These are phyloP conservation scores for Trifolium subterraneum DNA, from an alignment of 306 rosid genomes.

Conservation along the genomic window DNA sequence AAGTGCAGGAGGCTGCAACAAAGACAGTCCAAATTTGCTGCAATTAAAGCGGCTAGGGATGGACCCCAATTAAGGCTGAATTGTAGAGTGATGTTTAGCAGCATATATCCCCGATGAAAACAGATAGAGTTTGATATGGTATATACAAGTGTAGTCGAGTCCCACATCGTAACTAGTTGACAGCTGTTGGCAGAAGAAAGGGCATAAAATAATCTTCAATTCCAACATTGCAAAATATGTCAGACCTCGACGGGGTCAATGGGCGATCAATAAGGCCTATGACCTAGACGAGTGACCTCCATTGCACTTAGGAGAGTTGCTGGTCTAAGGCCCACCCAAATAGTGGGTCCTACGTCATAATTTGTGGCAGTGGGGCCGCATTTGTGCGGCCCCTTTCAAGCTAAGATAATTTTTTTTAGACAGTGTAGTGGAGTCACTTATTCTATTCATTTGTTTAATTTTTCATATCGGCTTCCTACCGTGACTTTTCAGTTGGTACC, in stretches of 20 bases:
- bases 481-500: neutral
- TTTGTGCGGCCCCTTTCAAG: slow-evolving; percentile 49
- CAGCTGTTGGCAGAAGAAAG: neutral
- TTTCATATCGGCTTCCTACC: neutral
- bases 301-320: slow-evolving; percentile 55
- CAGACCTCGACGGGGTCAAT: slow-evolving; percentile 59
- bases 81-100: neutral
- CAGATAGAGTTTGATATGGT: neutral
- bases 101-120: neutral
- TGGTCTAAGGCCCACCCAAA: slow-evolving; percentile 53
- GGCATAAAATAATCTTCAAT: neutral
- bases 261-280: slow-evolving; percentile 39
- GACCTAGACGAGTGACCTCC: slow-evolving; percentile 58
- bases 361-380: slow-evolving; percentile 67
- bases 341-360: slow-evolving; percentile 62
- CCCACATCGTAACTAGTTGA: neutral
- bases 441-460: neutral
- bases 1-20: neutral
- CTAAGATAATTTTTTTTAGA: neutral
- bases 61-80: neutral
- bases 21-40: neutral
- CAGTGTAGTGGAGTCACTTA: neutral
- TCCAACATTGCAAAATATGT: neutral
- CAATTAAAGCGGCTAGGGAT: neutral
- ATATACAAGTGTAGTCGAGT: slow-evolving; percentile 3